These are phyloP conservation scores for Byssoonygena ceratinophila DNA, from an alignment of 2,329 filamentous ascomycete species.

Conservation along the genomic window DNA sequence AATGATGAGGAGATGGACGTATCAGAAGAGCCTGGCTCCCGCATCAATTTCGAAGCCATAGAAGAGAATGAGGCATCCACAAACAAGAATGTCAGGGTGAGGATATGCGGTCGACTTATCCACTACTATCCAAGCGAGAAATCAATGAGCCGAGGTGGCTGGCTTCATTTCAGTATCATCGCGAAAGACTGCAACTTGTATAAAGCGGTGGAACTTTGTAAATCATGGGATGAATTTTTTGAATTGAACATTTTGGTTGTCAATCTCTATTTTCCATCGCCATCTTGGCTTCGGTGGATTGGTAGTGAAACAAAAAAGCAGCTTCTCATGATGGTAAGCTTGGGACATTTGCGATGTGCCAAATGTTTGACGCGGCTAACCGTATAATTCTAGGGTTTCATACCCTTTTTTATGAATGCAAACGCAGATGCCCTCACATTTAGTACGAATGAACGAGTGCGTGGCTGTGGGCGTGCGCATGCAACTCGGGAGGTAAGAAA, in stretches of 20 bases:
- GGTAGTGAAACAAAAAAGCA: slow-evolving; percentile 32
- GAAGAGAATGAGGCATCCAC: slow-evolving; percentile 21
- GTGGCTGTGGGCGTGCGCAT: slow-evolving; percentile 19
- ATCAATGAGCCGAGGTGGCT: slow-evolving; percentile 40
- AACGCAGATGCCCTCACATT: slow-evolving; percentile 27
- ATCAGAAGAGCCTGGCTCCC: slow-evolving; percentile 14
- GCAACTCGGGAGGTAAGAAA: slow-evolving; percentile 31
- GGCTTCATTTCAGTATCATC: slow-evolving; percentile 44
- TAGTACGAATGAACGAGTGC: slow-evolving; percentile 16
- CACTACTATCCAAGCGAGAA: slow-evolving; percentile 44
- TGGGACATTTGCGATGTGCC: background rate
- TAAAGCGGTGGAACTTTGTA: slow-evolving; percentile 39
- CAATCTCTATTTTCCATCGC: slow-evolving; percentile 40
- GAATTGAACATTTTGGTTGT: slow-evolving; percentile 38
- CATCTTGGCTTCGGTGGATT: slow-evolving; percentile 31
- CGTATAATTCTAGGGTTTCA: slow-evolving; percentile 23
- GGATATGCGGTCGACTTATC: slow-evolving; percentile 41
- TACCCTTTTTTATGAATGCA: slow-evolving; percentile 28
- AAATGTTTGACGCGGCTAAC: slow-evolving; percentile 15
- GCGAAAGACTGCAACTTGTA: slow-evolving; percentile 40
- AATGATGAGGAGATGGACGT: slow-evolving; percentile 3
- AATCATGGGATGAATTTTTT: slow-evolving; percentile 44
- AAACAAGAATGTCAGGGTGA: slow-evolving; percentile 35
- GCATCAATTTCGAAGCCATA: slow-evolving; percentile 31
- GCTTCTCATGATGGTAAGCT: slow-evolving; percentile 31